Evolutionary conservation across 352 stramenopile species (phyloP), one percentile per base, ranked within the genome.

Genomic region (Pythium diclinum): DNA sequence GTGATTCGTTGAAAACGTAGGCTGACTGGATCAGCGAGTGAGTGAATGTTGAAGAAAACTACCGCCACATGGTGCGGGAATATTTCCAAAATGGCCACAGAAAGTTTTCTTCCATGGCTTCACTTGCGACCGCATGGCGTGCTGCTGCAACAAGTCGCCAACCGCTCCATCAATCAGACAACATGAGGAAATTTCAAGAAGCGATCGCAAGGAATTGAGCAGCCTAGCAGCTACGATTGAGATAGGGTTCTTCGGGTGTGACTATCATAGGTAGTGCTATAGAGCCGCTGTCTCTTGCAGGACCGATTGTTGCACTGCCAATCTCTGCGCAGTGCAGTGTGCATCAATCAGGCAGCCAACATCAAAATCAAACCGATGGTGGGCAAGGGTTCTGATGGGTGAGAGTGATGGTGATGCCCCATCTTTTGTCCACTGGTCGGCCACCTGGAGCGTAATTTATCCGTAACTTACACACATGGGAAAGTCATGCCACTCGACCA

Each of bases 41-140:
- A 63, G 58, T 64, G 58, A 64, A 57, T 34, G 58, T 58, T 42
- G 48, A 65, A 57, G 58, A 65, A 65, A 65, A 65, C 58, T 65
- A 58, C 58, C 46, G 46, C 46, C 46, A 52, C 46, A 7, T 52
- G 46, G 7, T 16, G 19, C 46, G 9, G 46, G 17, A 52, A 52
- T 32, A 28, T 32, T 52, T 17, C 11, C 46, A 28, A 19, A 52
- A 17, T 19, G n/a, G 46, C 21, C 46, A 52, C 16, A 16, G 46
- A 13, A 52, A 52, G n/a, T 52, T 52, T 52, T 52, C 46, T 52
- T 52, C 46, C 46, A 52, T 52, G 46, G 46, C 46, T 52, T 52
- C 46, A 52, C 46, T 52, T 52, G n/a, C n/a, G 16, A 52, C 46
- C 46, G 46, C 46, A 52, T 52, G 19, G 46, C 46, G 21, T 23